Evolutionary conservation across 148 eudicot genomes (phyloP).

Genomic region (Drosera capensis): DNA sequence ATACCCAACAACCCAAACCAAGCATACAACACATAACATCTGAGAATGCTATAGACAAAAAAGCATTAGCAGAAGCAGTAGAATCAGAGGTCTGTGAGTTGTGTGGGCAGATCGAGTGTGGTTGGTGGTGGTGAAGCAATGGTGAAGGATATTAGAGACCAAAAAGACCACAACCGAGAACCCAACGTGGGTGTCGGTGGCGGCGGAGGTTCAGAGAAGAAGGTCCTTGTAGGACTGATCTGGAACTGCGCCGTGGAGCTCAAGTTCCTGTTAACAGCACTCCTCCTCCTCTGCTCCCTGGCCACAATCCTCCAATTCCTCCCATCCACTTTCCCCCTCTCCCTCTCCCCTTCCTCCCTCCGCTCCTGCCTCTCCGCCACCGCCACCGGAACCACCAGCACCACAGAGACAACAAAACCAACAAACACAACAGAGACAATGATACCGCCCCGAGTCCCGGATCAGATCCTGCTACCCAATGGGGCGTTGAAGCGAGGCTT

Average conservation of each 20-base stretch:
- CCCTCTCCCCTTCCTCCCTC: constrained; percentile 2
- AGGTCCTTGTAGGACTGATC: constrained; percentile 23
- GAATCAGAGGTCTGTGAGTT: too few relatives aligned
- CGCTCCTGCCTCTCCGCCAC: not conserved
- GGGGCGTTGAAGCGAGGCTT: constrained; percentile 35
- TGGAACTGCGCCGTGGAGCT: constrained; percentile 52
- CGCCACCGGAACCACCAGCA: not conserved
- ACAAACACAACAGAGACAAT: not conserved
- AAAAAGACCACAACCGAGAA: constrained; percentile 8
- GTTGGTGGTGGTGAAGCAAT: too few relatives aligned
- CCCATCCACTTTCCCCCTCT: constrained; percentile 30
- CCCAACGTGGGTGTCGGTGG: not conserved
- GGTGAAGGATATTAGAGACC: constrained; percentile 7
- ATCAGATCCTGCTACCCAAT: constrained; percentile 4
- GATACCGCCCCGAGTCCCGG: constrained; percentile 2
- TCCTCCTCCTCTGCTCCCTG: constrained; percentile 44
- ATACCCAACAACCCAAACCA: too few relatives aligned
- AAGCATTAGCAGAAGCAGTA: too few relatives aligned
- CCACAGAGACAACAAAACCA: not conserved
- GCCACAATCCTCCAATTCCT: constrained; percentile 39
- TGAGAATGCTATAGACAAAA: too few relatives aligned
- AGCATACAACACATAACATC: too few relatives aligned
- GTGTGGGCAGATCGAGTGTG: too few relatives aligned
- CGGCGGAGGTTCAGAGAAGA: constrained; percentile 13
- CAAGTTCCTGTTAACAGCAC: constrained; percentile 35